These are phyloP conservation scores for Naganishia sp. DNA, from an alignment of 1,284 basidiomycete species.

Conservation along the genomic window DNA sequence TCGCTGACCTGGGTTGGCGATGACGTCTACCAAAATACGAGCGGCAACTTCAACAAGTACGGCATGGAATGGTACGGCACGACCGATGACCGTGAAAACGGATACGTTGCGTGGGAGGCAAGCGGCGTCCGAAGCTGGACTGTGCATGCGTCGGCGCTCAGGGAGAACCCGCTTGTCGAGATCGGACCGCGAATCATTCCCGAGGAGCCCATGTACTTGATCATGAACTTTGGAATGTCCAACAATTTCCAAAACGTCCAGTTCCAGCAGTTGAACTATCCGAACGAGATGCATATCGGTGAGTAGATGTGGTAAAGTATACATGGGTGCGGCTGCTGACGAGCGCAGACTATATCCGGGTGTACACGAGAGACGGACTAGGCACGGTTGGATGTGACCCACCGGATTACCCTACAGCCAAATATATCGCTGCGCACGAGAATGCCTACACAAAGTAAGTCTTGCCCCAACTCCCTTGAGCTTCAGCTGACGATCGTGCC, in stretches of 20 bases:
- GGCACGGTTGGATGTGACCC: constrained; percentile 52
- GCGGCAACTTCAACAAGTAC: constrained; percentile 59
- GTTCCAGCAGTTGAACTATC: constrained; percentile 52
- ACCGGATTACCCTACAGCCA: constrained; percentile 58
- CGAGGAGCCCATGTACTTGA: constrained; percentile 72
- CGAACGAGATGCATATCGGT: constrained; percentile 55
- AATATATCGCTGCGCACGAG: constrained; percentile 56
- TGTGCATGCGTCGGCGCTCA: constrained; percentile 67
- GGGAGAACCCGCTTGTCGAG: constrained; percentile 64
- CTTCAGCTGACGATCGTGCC: not conserved
- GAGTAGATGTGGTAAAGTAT: constrained; percentile 50
- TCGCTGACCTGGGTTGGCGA: constrained; percentile 42
- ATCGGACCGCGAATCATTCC: constrained; percentile 74
- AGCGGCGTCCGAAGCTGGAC: constrained; percentile 72
- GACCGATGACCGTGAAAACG: constrained; percentile 58
- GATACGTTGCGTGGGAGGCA: constrained; percentile 81
- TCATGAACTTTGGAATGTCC: constrained; percentile 58
- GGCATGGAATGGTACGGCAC: constrained; percentile 69
- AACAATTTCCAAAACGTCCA: constrained; percentile 56
- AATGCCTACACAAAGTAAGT: constrained; percentile 46
- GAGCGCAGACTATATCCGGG: constrained; percentile 50
- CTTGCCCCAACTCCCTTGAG: not conserved
- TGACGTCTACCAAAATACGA: constrained; percentile 44
- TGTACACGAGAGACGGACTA: constrained; percentile 40
- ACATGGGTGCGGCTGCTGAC: constrained; percentile 32